A percentile compares a stretch with the other conserved stretches of the same genome.
Evolutionary conservation across 305 asterid genomes (phyloP).

Genomic region (Fraxinus sp.): DNA sequence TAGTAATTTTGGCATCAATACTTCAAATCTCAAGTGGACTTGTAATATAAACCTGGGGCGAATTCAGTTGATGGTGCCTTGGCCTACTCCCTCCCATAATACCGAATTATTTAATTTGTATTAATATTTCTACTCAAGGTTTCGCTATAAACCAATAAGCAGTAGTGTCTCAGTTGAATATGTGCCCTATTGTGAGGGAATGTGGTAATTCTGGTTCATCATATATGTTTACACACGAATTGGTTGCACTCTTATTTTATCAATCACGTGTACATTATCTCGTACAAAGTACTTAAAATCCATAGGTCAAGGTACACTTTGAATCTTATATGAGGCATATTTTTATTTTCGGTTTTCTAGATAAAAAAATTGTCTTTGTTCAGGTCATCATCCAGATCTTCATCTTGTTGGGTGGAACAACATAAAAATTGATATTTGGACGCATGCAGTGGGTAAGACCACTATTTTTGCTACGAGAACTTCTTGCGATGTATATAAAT

Average conservation of each 20-base stretch:
- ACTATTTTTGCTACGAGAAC: neutral
- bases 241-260: neutral
- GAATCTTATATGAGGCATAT: neutral
- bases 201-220: neutral
- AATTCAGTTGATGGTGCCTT: neutral
- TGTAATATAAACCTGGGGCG: neutral
- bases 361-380: constrained; percentile 9
- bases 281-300: neutral
- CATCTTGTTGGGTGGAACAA: constrained; percentile 96
- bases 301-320: neutral
- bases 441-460: constrained; percentile 79
- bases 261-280: neutral
- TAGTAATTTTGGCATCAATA: neutral
- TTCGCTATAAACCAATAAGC: neutral
- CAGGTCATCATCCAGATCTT: constrained; percentile 96
- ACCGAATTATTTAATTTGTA: neutral
- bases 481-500: neutral
- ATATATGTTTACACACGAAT: neutral
- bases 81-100: neutral
- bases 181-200: neutral
- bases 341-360: constrained; percentile 1
- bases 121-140: neutral
- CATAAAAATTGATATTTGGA: constrained; percentile 77
- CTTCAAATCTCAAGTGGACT: neutral
- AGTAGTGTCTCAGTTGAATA: neutral